These are phyloP conservation scores for Beta macrorhiza DNA, from an alignment of 179 eudicot species.

Conservation along the genomic window DNA sequence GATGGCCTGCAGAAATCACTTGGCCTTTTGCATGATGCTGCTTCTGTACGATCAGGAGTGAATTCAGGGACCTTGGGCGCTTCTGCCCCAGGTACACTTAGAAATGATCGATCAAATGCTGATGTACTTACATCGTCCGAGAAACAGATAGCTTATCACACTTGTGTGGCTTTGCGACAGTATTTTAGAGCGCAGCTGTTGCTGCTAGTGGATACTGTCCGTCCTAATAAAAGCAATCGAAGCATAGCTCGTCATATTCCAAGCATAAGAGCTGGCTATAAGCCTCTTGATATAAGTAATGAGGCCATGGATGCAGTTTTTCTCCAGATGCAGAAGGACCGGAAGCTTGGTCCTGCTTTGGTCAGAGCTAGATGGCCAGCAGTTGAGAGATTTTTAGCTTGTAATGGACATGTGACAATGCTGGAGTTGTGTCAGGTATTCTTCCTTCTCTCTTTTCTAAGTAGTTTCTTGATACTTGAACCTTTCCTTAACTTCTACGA, in stretches of 20 bases:
- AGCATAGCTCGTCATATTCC: slow-evolving; percentile 63
- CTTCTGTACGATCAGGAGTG: slow-evolving; percentile 83
- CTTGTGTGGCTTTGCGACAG: slow-evolving; percentile 87
- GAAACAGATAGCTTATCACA: slow-evolving; percentile 96
- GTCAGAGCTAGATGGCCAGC: slow-evolving; percentile 91
- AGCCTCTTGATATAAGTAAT: slow-evolving; percentile 91
- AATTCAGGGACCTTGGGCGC: slow-evolving; percentile 61
- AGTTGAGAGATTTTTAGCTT: slow-evolving; percentile 75
- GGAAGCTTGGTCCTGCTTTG: slow-evolving; percentile 93
- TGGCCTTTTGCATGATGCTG: slow-evolving; percentile 69
- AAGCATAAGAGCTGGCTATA: slow-evolving; percentile 67
- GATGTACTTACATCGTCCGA: slow-evolving; percentile 86
- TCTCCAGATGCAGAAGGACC: slow-evolving; percentile 85
- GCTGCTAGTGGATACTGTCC: slow-evolving; percentile 79
- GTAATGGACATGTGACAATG: slow-evolving; percentile 91
- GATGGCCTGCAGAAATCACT: slow-evolving; percentile 83
- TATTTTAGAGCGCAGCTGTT: slow-evolving; percentile 93
- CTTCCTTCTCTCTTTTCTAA: neutral
- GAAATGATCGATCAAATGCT: slow-evolving; percentile 73
- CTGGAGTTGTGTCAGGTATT: slow-evolving; percentile 92
- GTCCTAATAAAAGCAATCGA: slow-evolving; percentile 69
- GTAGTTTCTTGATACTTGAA: slow-evolving; percentile 11
- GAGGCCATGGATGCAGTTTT: slow-evolving; percentile 89
- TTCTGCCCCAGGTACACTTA: slow-evolving; percentile 55
- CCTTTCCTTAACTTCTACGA: slow-evolving; percentile 12